These are phyloP conservation scores for Esteya vermicola DNA, from an alignment of 2,329 filamentous ascomycete genomes.

Conservation along the genomic window DNA sequence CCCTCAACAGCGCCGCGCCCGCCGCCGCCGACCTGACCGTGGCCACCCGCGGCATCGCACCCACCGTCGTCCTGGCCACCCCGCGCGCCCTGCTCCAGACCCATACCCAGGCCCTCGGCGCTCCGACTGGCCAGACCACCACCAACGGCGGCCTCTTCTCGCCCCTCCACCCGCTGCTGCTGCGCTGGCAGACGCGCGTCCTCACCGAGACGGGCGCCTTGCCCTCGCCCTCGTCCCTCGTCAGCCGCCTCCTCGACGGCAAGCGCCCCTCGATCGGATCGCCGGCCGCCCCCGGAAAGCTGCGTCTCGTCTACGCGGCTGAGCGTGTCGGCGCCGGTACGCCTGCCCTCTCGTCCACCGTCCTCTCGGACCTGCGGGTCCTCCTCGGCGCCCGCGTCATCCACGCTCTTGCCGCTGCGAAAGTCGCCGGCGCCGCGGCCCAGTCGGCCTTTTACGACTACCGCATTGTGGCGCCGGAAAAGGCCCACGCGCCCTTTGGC, in stretches of 20 bases:
- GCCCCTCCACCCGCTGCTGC: conserved; percentile 50
- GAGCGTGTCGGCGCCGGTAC: conserved; percentile 52
- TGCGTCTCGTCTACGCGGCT: conserved; percentile 69
- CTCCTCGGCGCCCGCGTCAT: conserved; percentile 68
- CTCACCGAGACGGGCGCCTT: conserved; percentile 60
- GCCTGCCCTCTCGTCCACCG: conserved; percentile 50
- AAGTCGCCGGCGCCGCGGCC: conserved; percentile 77
- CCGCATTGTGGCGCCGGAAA: conserved; percentile 21
- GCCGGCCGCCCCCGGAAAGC: conserved; percentile 44
- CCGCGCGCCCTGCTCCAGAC: conserved; percentile 57
- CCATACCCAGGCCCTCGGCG: conserved; percentile 46
- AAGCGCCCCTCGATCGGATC: conserved; percentile 43
- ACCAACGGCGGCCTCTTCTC: conserved; percentile 26
- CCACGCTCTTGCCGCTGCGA: conserved; percentile 69
- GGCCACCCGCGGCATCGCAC: conserved; percentile 60
- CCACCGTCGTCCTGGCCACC: conserved; percentile 70
- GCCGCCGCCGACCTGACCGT: conserved; percentile 55
- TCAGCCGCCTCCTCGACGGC: conserved; percentile 47
- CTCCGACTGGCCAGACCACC: conserved; percentile 34
- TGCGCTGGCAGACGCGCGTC: conserved; percentile 56
- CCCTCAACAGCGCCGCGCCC: conserved; percentile 77
- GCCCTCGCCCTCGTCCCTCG: conserved; percentile 46
- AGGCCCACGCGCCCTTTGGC: conserved; percentile 57
- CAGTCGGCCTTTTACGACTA: conserved; percentile 49
- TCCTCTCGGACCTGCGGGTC: conserved; percentile 68